phyloP scores from a whole-genome alignment of 2,329 filamentous ascomycete species.

The Aphanoascus verrucosus region DNA sequence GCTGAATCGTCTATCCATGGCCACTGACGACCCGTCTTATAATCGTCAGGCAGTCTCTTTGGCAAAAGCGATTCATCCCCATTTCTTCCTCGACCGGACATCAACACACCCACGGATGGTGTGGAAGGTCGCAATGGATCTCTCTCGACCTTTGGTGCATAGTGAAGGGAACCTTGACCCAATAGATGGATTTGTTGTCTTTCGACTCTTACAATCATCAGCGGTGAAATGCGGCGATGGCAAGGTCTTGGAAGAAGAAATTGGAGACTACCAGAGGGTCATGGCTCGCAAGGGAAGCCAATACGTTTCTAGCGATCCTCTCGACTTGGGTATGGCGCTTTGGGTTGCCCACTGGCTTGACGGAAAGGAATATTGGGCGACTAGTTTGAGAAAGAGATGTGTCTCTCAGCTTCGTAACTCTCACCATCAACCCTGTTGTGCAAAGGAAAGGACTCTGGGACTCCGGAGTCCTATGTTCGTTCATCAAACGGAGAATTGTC shows the following conservation, averaged over 20 bases:
- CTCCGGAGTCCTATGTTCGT: background rate
- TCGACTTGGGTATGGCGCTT: constrained; percentile 51
- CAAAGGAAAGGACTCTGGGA: background rate
- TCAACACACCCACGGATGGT: constrained; percentile 37
- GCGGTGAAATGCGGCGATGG: constrained; percentile 26
- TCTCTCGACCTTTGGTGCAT: constrained; percentile 38
- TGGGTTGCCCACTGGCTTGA: constrained; percentile 46
- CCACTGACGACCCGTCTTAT: constrained; percentile 37
- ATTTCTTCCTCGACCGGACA: constrained; percentile 38
- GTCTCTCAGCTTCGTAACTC: constrained; percentile 30
- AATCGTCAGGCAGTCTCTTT: constrained; percentile 45
- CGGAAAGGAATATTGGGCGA: constrained; percentile 41
- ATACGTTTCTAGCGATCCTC: constrained; percentile 39
- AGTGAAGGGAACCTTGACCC: constrained; percentile 49
- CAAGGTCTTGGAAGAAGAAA: constrained; percentile 38
- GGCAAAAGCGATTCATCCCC: constrained; percentile 43
- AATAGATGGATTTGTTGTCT: constrained; percentile 45
- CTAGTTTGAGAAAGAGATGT: constrained; percentile 27
- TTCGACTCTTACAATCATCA: constrained; percentile 38
- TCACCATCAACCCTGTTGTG: constrained; percentile 6
- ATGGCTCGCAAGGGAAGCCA: constrained; percentile 38
- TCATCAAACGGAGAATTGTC: background rate
- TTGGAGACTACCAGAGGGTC: constrained; percentile 43
- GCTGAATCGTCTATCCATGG: constrained; percentile 44
- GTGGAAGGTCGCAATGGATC: constrained; percentile 47